Percentiles rank a stretch among this genome's conserved stretches.
phyloP scores from a whole-genome alignment of 805 yeast genomes.

The Suhomyces kilbournensis region DNA sequence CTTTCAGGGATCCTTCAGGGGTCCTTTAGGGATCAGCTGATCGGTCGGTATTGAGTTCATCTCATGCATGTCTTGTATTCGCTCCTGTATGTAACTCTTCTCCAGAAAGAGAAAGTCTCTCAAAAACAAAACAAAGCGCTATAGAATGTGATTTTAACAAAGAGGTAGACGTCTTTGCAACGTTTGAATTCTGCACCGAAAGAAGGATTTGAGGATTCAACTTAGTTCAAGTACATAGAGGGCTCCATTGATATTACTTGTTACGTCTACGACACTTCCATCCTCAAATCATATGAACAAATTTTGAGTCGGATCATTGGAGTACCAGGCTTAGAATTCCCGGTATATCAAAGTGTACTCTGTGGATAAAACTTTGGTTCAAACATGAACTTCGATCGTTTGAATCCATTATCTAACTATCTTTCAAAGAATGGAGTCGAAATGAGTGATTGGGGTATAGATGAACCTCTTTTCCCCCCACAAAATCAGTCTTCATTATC shows the following conservation, averaged over 20 bases:
- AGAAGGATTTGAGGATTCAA: not conserved
- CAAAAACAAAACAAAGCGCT: not conserved
- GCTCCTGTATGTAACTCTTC: not conserved
- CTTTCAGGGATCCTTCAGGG: not conserved
- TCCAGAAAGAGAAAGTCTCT: not conserved
- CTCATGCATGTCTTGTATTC: not conserved
- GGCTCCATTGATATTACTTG: not conserved
- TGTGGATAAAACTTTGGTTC: not conserved
- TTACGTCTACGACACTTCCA: not conserved
- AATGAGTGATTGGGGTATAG: conserved; percentile 39
- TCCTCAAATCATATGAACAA: not conserved
- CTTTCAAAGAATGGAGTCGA: conserved; percentile 11
- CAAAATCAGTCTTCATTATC: conserved; percentile 4
- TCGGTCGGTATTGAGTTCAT: not conserved
- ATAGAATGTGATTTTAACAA: not conserved
- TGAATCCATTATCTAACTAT: conserved; percentile 25
- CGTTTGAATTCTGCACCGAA: not conserved
- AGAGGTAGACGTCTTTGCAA: not conserved
- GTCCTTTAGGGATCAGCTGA: not conserved
- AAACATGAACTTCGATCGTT: conserved; percentile 27
- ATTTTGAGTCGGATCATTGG: not conserved
- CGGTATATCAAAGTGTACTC: not conserved
- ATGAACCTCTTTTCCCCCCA: conserved; percentile 16
- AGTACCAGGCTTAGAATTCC: not conserved
- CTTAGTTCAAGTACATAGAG: not conserved